Evolutionary conservation across 2,329 filamentous ascomycete genomes (phyloP).

Genomic region (Venturia effusa): DNA sequence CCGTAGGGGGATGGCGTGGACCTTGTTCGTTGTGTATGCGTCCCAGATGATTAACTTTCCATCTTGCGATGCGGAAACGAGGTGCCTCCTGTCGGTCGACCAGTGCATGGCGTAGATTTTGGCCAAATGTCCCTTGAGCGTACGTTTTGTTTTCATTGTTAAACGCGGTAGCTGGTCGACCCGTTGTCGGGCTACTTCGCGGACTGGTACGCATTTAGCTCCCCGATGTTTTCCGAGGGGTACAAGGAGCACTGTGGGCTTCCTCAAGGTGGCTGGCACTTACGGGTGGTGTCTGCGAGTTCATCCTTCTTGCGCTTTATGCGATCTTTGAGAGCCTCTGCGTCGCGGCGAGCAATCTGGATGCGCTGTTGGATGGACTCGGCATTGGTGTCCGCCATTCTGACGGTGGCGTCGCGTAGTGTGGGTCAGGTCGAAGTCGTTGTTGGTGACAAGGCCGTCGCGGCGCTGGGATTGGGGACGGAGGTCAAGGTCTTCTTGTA

Average conservation of each 20-base stretch:
- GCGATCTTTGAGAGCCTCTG: slow-evolving; percentile 92
- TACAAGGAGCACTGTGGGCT: not conserved
- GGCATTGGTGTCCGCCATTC: slow-evolving; percentile 10
- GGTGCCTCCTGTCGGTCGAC: slow-evolving; percentile 94
- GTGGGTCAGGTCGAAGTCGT: not conserved
- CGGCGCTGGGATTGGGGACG: not conserved
- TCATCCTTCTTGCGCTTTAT: slow-evolving; percentile 99
- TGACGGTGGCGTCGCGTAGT: not conserved
- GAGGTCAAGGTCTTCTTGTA: not conserved
- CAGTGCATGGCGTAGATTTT: slow-evolving; percentile 99
- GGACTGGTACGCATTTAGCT: slow-evolving; percentile 46
- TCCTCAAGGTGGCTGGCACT: slow-evolving; percentile 32
- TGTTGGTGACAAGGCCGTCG: not conserved
- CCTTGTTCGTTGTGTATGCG: slow-evolving; percentile 98
- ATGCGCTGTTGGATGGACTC: slow-evolving; percentile 39
- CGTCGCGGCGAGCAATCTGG: slow-evolving; percentile 95
- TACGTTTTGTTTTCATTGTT: slow-evolving; percentile 95
- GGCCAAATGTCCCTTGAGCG: slow-evolving; percentile 91
- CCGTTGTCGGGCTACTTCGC: slow-evolving; percentile 82
- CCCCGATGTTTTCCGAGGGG: not conserved
- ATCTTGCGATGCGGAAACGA: slow-evolving; percentile 96
- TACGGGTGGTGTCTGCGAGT: slow-evolving; percentile 93
- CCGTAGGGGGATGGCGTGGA: slow-evolving; percentile 91
- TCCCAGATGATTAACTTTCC: slow-evolving; percentile 99
- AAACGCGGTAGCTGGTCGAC: slow-evolving; percentile 88